A percentile compares a stretch with the other conserved stretches of the same genome.
Conservation (phyloP, 495 filamentous ascomycete genomes). For the Halenospora varia region DNA sequence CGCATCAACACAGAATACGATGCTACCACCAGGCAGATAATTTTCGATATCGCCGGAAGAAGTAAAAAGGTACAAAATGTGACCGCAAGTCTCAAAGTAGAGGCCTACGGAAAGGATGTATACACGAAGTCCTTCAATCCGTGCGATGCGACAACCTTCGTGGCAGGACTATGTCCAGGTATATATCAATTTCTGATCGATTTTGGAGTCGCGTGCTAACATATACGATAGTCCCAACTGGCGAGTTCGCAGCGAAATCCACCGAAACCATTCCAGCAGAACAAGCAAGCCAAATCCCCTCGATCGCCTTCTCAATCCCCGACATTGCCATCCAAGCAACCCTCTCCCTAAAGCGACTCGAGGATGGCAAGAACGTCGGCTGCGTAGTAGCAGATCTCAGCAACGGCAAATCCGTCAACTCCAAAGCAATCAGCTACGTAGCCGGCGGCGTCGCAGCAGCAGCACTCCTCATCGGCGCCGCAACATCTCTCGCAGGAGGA, state of each 20-base stretch:
- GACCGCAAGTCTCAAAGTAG: slow-evolving; percentile 78
- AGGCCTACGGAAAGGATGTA: slow-evolving; percentile 80
- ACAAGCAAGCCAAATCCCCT: slow-evolving; percentile 75
- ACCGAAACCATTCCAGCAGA: slow-evolving; percentile 60
- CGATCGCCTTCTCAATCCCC: slow-evolving; percentile 86
- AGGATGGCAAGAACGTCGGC: slow-evolving; percentile 61
- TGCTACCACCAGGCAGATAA: no score
- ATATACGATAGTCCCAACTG: slow-evolving; percentile 63
- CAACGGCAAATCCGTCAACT: slow-evolving; percentile 78
- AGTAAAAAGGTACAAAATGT: no score
- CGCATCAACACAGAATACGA: no score
- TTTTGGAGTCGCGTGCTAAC: neutral
- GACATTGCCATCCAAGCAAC: slow-evolving; percentile 87
- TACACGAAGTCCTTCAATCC: slow-evolving; percentile 82
- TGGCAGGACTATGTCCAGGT: slow-evolving; percentile 80
- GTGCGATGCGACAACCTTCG: slow-evolving; percentile 59
- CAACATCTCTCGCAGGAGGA: slow-evolving; percentile 42
- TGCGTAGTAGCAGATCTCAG: slow-evolving; percentile 78
- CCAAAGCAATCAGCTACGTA: slow-evolving; percentile 76
- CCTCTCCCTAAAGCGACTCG: slow-evolving; percentile 62
- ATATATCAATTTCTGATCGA: slow-evolving; percentile 36
- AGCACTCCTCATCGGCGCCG: slow-evolving; percentile 68
- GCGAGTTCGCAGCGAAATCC: slow-evolving; percentile 70
- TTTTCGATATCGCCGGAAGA: no score
- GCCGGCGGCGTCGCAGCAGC: slow-evolving; percentile 85